Conservation (phyloP, 1,284 basidiomycete species). For the Marasmius fiardii region DNA sequence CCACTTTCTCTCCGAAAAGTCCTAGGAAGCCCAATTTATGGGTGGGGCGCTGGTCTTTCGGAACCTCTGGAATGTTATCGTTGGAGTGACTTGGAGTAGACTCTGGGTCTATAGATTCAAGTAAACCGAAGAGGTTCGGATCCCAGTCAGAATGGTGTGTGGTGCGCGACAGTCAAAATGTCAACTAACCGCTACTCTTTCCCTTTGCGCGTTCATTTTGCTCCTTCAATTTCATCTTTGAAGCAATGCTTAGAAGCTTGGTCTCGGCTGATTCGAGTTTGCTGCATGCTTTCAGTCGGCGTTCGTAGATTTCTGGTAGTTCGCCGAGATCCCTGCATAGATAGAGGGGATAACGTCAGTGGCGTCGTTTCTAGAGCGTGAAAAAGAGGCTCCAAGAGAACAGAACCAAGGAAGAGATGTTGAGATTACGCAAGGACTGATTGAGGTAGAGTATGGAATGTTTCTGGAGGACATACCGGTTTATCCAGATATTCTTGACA, state of each 20-base stretch:
- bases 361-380: conserved; percentile 9
- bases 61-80: conserved; percentile 36
- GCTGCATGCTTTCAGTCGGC: conserved; percentile 68
- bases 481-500: conserved; percentile 88
- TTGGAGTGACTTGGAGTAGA: not conserved
- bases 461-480: conserved; percentile 41
- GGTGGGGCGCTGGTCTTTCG: conserved; percentile 70
- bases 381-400: conserved; percentile 12
- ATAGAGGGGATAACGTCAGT: conserved; percentile 12
- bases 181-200: not conserved
- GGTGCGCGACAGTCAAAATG: not conserved
- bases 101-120: conserved; percentile 6
- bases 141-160: not conserved
- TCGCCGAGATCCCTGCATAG: conserved; percentile 66
- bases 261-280: conserved; percentile 89
- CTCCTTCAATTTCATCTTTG: conserved; percentile 58
- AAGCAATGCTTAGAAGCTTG: conserved; percentile 68
- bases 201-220: conserved; percentile 23
- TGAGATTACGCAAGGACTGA: no score
- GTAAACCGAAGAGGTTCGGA: not conserved
- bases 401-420: not conserved
- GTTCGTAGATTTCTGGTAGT: conserved; percentile 80
- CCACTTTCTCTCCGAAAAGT: conserved; percentile 80
- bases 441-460: not conserved
- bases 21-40: conserved; percentile 66